Evolutionary conservation across 192 early-diverging fungal genomes (phyloP).

Genomic region (Cetraspora pellucida): DNA sequence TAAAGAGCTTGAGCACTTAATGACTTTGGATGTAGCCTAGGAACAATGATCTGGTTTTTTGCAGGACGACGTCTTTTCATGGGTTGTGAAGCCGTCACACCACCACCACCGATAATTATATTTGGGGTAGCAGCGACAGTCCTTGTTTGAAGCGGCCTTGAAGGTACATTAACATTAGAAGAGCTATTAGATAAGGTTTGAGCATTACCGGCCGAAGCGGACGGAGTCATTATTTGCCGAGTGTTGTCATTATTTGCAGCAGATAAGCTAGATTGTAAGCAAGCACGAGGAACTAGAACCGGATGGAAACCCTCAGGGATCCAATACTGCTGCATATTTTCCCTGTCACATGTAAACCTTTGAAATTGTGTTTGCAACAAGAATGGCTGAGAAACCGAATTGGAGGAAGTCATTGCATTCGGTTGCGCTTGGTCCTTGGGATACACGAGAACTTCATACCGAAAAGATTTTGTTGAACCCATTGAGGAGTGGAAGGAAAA

Average conservation of each 20-base stretch:
- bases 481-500: background rate
- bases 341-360: background rate
- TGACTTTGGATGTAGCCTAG: too few species aligned
- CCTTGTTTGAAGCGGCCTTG: too few species aligned
- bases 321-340: conserved; percentile 10
- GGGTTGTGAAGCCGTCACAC: too few species aligned
- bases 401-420: background rate
- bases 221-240: background rate
- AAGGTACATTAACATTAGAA: too few species aligned
- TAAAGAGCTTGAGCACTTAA: too few species aligned
- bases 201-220: too few species aligned
- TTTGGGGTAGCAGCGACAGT: too few species aligned
- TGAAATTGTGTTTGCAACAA: background rate
- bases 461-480: conserved; percentile 10
- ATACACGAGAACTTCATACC: conserved; percentile 14
- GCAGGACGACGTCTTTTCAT: too few species aligned
- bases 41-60: too few species aligned
- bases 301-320: background rate
- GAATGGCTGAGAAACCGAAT: background rate
- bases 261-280: background rate
- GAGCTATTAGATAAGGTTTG: too few species aligned
- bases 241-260: background rate
- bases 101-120: too few species aligned
- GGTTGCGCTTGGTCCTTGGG: background rate
- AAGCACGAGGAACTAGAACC: background rate